A percentile compares a stretch with the other conserved stretches of the same genome.
phyloP scores from a whole-genome alignment of 768 basidiomycete species.

The Kwoniella sp. region DNA sequence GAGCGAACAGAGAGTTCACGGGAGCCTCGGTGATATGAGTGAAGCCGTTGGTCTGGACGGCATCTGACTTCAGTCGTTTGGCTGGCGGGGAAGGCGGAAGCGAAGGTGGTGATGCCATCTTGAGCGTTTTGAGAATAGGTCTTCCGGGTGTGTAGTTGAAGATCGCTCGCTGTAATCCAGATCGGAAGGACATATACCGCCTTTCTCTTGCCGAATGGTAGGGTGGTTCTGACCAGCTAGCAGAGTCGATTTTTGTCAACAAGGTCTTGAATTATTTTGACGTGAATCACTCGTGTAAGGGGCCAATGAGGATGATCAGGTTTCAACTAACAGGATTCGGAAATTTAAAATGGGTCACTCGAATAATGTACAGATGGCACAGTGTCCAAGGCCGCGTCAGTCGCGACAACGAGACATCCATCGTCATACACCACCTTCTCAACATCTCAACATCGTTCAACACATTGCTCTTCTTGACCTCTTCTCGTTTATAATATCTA shows the following conservation, averaged over 20 bases:
- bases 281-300: neutral
- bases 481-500: too few relatives aligned
- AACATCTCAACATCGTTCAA: slow-evolving; percentile 10
- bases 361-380: neutral
- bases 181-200: slow-evolving; percentile 9
- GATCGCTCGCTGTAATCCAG: neutral
- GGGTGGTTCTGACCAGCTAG: too few relatives aligned
- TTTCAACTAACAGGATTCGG: slow-evolving; percentile 4
- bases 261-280: neutral
- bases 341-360: slow-evolving; percentile 28
- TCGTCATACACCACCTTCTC: neutral
- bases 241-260: too few relatives aligned
- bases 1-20: slow-evolving; percentile 25
- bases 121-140: neutral
- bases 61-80: slow-evolving; percentile 34
- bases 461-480: neutral
- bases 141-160: neutral
- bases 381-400: slow-evolving; percentile 23
- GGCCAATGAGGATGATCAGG: slow-evolving; percentile 7
- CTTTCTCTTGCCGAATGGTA: neutral
- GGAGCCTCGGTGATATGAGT: slow-evolving; percentile 34
- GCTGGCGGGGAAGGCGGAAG: slow-evolving; percentile 31
- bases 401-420: slow-evolving; percentile 10
- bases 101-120: slow-evolving; percentile 26
- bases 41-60: slow-evolving; percentile 5